Percentiles rank a stretch among this genome's conserved stretches.
Conservation (phyloP, 2,329 filamentous ascomycete genomes). For the Clarireedia paspali region DNA sequence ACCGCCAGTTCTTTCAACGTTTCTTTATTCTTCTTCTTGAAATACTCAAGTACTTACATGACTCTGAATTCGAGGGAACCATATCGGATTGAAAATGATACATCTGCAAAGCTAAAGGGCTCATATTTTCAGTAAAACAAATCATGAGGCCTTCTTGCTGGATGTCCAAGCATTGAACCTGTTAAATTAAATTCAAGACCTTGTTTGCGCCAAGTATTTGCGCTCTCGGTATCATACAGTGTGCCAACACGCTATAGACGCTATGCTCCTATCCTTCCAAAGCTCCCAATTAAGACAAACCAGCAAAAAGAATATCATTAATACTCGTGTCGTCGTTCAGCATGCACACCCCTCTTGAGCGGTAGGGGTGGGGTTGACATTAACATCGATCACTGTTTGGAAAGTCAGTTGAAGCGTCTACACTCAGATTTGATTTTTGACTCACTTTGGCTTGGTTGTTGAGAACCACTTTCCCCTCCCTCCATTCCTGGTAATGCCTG, state of each 20-base stretch:
- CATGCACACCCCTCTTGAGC: constrained; percentile 69
- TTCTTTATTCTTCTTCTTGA: background rate
- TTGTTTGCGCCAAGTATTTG: constrained; percentile 13
- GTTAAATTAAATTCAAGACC: constrained; percentile 4
- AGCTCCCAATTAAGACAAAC: constrained; percentile 20
- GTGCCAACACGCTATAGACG: constrained; percentile 21
- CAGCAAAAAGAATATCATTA: constrained; percentile 15
- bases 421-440: constrained; percentile 20
- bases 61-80: background rate
- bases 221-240: constrained; percentile 28
- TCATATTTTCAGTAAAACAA: too few relatives aligned
- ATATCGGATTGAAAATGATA: background rate
- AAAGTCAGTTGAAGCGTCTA: background rate
- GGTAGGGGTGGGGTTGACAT: constrained; percentile 64
- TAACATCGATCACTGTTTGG: constrained; percentile 81
- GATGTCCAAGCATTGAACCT: background rate
- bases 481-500: constrained; percentile 98
- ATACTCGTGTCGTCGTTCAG: constrained; percentile 30
- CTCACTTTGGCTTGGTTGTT: constrained; percentile 70
- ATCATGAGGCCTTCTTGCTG: too few relatives aligned
- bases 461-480: constrained; percentile 70
- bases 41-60: background rate
- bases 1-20: too few relatives aligned
- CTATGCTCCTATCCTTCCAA: constrained; percentile 29
- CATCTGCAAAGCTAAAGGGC: too few relatives aligned